These are phyloP conservation scores for Metschnikowia vanudenii DNA, from an alignment of 805 yeast genomes.

Conservation along the genomic window DNA sequence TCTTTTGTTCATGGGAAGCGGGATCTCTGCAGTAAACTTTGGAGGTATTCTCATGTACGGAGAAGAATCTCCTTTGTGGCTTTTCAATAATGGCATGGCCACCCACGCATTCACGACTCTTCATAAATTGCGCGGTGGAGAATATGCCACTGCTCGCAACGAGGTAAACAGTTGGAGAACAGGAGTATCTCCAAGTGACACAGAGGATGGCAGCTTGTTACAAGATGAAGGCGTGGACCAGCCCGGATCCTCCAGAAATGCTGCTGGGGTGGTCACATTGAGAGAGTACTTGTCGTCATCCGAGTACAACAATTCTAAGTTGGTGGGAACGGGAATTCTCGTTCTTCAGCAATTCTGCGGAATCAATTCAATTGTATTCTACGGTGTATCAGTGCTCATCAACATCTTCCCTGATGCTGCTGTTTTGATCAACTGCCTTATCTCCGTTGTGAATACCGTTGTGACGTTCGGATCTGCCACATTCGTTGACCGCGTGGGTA, in stretches of 20 bases:
- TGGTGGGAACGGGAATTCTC: constrained; percentile 69
- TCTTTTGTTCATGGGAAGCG: constrained; percentile 60
- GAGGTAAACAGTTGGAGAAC: constrained; percentile 40
- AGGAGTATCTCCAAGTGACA: not conserved
- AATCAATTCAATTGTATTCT: constrained; percentile 86
- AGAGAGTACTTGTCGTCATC: constrained; percentile 49
- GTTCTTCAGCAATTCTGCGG: constrained; percentile 91
- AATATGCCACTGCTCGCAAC: constrained; percentile 30
- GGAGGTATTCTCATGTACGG: constrained; percentile 38
- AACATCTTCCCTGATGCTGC: constrained; percentile 70
- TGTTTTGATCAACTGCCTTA: constrained; percentile 66
- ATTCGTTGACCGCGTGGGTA: constrained; percentile 71
- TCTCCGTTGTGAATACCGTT: constrained; percentile 71
- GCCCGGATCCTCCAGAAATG: not conserved
- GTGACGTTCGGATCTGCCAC: constrained; percentile 75
- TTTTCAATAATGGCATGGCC: constrained; percentile 47
- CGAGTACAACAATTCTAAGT: constrained; percentile 54
- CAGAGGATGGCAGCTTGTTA: constrained; percentile 21
- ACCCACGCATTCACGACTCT: constrained; percentile 40
- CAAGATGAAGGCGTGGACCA: constrained; percentile 19
- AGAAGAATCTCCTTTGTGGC: constrained; percentile 86
- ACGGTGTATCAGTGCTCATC: constrained; percentile 85
- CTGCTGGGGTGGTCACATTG: constrained; percentile 23
- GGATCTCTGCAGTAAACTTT: constrained; percentile 52
- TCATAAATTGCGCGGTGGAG: constrained; percentile 41